These are phyloP conservation scores for Tephrocybe rancida DNA, from an alignment of 768 basidiomycete genomes.

Conservation along the genomic window DNA sequence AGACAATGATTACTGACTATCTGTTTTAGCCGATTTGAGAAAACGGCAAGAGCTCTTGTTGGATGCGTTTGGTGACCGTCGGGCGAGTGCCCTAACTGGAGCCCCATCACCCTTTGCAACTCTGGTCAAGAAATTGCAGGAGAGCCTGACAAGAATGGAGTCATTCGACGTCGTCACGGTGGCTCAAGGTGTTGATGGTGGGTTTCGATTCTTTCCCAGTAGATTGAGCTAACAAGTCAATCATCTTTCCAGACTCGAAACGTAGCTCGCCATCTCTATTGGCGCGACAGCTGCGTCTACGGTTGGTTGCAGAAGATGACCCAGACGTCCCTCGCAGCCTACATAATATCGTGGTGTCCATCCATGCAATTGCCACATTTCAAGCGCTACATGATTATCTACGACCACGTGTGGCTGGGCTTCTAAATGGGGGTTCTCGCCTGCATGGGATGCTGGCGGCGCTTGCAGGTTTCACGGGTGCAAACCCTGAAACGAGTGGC, in stretches of 20 bases:
- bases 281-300: constrained; percentile 89
- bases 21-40: constrained; percentile 54
- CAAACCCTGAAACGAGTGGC: constrained; percentile 38
- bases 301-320: constrained; percentile 87
- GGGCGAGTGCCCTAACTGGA: constrained; percentile 41
- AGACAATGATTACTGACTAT: constrained; percentile 1
- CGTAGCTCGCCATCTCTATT: constrained; percentile 89
- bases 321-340: constrained; percentile 85
- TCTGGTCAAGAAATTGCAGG: constrained; percentile 95
- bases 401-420: constrained; percentile 82
- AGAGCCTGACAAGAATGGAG: constrained; percentile 94
- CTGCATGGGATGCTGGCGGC: constrained; percentile 92
- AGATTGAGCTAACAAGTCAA: background rate
- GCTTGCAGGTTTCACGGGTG: constrained; percentile 69
- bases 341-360: constrained; percentile 93
- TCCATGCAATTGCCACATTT: constrained; percentile 98
- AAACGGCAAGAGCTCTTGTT: constrained; percentile 80
- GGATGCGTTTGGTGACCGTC: constrained; percentile 69
- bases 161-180: constrained; percentile 94
- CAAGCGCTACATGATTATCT: constrained; percentile 97
- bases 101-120: constrained; percentile 66
- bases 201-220: constrained; percentile 20
- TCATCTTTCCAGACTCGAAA: constrained; percentile 66
- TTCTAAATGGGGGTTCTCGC: constrained; percentile 63
- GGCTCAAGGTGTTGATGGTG: constrained; percentile 80